Evolutionary conservation across 306 rosid genomes (phyloP).

Genomic region (Ammopiptanthus mongolicus): DNA sequence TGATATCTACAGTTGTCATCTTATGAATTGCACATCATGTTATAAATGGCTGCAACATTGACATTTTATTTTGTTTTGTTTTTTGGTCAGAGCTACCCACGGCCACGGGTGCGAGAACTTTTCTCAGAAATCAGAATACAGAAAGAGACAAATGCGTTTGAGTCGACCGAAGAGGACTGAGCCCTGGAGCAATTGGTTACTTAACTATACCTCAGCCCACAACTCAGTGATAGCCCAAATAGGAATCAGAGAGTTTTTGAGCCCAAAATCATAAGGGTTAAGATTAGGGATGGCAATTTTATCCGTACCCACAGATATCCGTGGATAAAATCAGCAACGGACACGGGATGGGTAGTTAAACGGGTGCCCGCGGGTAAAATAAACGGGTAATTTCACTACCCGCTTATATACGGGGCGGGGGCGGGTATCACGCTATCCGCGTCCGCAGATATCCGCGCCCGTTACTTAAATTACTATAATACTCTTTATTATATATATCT

Average conservation of each 20-base stretch:
- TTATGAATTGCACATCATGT: background rate
- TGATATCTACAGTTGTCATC: background rate
- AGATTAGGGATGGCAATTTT: no score
- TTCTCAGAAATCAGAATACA: background rate
- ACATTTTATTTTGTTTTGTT: background rate
- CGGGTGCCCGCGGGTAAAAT: no score
- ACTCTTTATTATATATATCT: no score
- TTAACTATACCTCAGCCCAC: background rate
- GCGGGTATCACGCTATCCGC: no score
- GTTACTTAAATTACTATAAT: no score
- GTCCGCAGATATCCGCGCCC: no score
- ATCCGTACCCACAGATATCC: no score
- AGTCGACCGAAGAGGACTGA: no score
- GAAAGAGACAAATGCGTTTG: background rate
- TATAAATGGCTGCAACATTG: background rate
- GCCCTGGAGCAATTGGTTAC: background rate
- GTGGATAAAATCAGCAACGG: no score
- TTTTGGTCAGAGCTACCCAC: background rate
- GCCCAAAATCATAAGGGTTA: background rate
- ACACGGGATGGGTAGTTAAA: no score
- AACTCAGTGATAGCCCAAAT: background rate
- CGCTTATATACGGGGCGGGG: no score
- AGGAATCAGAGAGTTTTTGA: background rate
- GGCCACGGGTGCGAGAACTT: background rate
- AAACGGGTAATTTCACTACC: no score